Evolutionary conservation across 495 filamentous ascomycete species (phyloP).

Genomic region (Achaetomiella virescens): DNA sequence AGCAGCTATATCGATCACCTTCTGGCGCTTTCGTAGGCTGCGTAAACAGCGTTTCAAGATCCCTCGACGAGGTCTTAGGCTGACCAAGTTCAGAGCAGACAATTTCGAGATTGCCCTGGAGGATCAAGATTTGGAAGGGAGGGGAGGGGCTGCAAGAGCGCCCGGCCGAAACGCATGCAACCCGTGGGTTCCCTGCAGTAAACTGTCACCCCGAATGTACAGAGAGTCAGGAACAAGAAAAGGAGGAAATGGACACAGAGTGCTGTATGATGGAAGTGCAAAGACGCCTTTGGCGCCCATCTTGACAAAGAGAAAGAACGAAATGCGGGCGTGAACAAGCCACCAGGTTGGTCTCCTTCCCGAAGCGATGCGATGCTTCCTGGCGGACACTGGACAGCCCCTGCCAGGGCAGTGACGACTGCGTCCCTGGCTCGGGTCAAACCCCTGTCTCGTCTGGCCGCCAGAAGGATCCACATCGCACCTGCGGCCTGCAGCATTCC

Average conservation of each 20-base stretch:
- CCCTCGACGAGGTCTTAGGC: not conserved
- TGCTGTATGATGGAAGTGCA: not conserved
- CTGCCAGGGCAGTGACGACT: slow-evolving; percentile 10
- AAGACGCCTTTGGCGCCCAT: not conserved
- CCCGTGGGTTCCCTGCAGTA: not conserved
- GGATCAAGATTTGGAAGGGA: not conserved
- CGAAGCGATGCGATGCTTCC: not conserved
- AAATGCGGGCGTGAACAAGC: not conserved
- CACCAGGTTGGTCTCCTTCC: slow-evolving; percentile 3
- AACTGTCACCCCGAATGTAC: not conserved
- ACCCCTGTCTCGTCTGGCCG: slow-evolving; percentile 11
- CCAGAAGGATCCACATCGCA: slow-evolving; percentile 10
- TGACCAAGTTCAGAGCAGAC: not conserved
- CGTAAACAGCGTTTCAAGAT: not conserved
- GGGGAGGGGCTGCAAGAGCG: not conserved
- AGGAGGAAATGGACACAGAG: not conserved
- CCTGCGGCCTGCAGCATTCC: slow-evolving; percentile 15
- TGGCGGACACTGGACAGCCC: not conserved
- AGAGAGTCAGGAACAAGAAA: not conserved
- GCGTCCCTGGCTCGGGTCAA: not conserved
- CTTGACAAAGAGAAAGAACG: not conserved
- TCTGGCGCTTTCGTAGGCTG: not conserved
- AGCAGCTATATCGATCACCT: not conserved
- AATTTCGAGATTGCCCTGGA: not conserved
- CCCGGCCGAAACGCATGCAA: not conserved